Evolutionary conservation across 495 filamentous ascomycete species (phyloP).

Genomic region (Lophiostoma macrostomum): DNA sequence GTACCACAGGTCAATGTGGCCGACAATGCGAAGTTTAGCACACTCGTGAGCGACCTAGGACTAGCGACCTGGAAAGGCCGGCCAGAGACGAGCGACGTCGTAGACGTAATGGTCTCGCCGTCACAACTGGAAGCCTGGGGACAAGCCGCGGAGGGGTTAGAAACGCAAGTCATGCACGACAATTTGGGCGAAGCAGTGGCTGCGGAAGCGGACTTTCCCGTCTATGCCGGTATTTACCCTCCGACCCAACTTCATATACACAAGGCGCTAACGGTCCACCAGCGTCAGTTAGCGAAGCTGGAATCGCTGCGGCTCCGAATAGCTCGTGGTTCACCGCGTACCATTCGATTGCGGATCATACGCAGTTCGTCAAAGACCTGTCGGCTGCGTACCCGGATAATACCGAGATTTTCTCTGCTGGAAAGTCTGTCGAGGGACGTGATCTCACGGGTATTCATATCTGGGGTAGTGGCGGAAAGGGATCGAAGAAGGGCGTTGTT

Average conservation of each 20-base stretch:
- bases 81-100: slow-evolving; percentile 30
- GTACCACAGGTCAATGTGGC: too few relatives aligned
- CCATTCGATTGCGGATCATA: slow-evolving; percentile 55
- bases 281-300: too few relatives aligned
- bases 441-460: slow-evolving; percentile 59
- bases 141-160: slow-evolving; percentile 34
- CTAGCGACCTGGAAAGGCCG: slow-evolving; percentile 38
- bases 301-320: slow-evolving; percentile 23
- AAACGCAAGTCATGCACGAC: slow-evolving; percentile 43
- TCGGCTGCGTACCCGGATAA: slow-evolving; percentile 47
- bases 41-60: slow-evolving; percentile 24
- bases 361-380: slow-evolving; percentile 53
- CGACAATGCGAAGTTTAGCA: slow-evolving; percentile 27
- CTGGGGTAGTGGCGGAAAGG: slow-evolving; percentile 53
- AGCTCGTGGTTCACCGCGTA: slow-evolving; percentile 57
- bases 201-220: slow-evolving; percentile 37
- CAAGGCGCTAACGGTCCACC: slow-evolving; percentile 16
- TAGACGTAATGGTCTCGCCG: slow-evolving; percentile 48
- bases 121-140: slow-evolving; percentile 41
- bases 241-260: background rate
- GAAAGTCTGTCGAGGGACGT: slow-evolving; percentile 51
- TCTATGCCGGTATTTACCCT: slow-evolving; percentile 29
- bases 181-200: slow-evolving; percentile 47
- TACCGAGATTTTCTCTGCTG: slow-evolving; percentile 53
- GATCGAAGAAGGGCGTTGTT: slow-evolving; percentile 56